Evolutionary conservation across 140 eudicot genomes (phyloP), one percentile per base, ranked within the genome.

Genomic region (Flaveria floridana): DNA sequence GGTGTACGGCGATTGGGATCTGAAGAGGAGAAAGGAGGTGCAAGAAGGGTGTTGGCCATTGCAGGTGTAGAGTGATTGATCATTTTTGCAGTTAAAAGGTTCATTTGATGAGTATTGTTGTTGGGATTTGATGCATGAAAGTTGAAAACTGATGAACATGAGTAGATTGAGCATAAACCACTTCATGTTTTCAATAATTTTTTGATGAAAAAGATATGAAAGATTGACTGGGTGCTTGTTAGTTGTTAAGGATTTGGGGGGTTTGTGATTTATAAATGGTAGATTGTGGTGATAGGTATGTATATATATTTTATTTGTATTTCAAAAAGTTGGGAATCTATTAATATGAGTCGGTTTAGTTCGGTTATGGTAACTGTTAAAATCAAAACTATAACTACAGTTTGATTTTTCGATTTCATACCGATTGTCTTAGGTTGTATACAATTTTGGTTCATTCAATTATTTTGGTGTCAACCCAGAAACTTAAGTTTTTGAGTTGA

Each of bases 31-130:
- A 39, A 85, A 87, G n/a, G 92, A 72, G 14, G 41, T 58, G 83
- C 92, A 87, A 48, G 92, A 77, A 13, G 73, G 25, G 42, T 12
- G 7, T 20, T 71, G 73, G 51, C 80, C 82, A 37, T 82, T 83
- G 74, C 89, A 87, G 23, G 84, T 80, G 86, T 87, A 80, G 21
- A 77, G 92, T 15, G 71, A 69, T 52, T 72, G 52, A 18, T 34
- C 41, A 34, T 84, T 65, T 61, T 77, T 67, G 81, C 92, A 87
- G 23, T 61, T 37, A 8, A 85, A 42, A 3, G 71, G 71, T 15
- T 81, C 48, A 64, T 84, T 82, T 82, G 65, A 83, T 57, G 84
- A 77, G 75, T 87, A 87, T 8, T 85, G 73, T 68, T 87, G 92
- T 68, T 85, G 92, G 55, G 83, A 75, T 67, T 62, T 85, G 66